Percentiles rank a stretch among this genome's conserved stretches.
Evolutionary conservation across 1,284 basidiomycete genomes (phyloP).

Genomic region (Chiua sp.): DNA sequence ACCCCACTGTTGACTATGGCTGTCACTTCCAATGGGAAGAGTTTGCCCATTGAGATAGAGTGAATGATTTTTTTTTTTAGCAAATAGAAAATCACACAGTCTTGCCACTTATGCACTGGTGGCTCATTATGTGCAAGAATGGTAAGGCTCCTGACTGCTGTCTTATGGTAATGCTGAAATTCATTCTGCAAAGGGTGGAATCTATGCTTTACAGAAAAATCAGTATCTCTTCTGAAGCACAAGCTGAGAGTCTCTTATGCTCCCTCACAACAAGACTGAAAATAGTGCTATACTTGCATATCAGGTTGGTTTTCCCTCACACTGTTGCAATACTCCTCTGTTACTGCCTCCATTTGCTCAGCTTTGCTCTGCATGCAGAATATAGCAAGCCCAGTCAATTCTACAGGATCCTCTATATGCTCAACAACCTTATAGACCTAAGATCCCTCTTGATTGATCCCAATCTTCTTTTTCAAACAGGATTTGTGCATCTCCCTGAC

Average conservation of each 20-base stretch:
- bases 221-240: too few species aligned
- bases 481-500: neutral
- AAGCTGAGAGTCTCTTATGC: neutral
- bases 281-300: neutral
- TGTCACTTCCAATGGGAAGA: too few species aligned
- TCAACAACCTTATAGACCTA: slow-evolving; percentile 1
- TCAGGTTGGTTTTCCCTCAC: neutral
- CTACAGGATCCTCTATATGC: neutral
- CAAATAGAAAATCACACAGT: neutral
- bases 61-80: neutral
- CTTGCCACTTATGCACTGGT: neutral
- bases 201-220: slow-evolving; percentile 1
- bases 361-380: neutral
- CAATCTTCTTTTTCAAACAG: neutral
- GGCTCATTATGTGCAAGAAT: neutral
- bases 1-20: too few species aligned
- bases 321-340: neutral
- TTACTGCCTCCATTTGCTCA: neutral
- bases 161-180: neutral
- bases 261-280: neutral
- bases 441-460: neutral
- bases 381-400: neutral
- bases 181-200: neutral
- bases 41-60: neutral
- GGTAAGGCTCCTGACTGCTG: neutral